Conservation (phyloP, 1,284 basidiomycete genomes). For the Earliella scabrosa region DNA sequence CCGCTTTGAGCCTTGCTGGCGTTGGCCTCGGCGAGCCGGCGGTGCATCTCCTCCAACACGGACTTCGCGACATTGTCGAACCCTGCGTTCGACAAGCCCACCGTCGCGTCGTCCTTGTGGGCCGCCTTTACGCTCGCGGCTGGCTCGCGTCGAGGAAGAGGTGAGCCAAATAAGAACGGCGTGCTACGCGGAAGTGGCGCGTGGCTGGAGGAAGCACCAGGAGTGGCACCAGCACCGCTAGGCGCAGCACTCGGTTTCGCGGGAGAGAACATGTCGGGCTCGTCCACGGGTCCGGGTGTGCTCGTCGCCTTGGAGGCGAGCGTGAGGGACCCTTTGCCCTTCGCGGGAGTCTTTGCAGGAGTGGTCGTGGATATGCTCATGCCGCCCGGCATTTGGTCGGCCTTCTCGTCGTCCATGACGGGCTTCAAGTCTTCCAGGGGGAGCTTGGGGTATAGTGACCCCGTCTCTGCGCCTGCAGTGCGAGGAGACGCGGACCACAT, state of each 20-base stretch:
- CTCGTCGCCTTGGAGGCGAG: constrained; percentile 14
- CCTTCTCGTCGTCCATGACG: constrained; percentile 3
- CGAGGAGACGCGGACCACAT: constrained; percentile 52
- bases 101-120: background rate
- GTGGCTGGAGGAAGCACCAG: background rate
- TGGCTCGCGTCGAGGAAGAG: constrained; percentile 55
- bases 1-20: constrained; percentile 8
- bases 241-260: constrained; percentile 17
- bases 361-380: constrained; percentile 27
- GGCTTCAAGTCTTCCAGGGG: constrained; percentile 45
- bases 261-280: constrained; percentile 45
- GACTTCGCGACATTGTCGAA: constrained; percentile 64
- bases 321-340: constrained; percentile 3
- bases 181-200: constrained; percentile 34
- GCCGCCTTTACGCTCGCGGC: background rate
- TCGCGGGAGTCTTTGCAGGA: constrained; percentile 6
- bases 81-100: constrained; percentile 55
- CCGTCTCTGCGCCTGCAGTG: background rate
- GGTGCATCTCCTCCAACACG: constrained; percentile 80
- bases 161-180: constrained; percentile 77
- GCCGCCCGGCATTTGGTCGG: constrained; percentile 40
- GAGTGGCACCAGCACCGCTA: background rate
- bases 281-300: constrained; percentile 35
- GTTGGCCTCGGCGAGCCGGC: constrained; percentile 50
- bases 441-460: constrained; percentile 45